These are phyloP conservation scores for Incumbomyces lentus DNA, from an alignment of 2,329 filamentous ascomycete species.

Conservation along the genomic window DNA sequence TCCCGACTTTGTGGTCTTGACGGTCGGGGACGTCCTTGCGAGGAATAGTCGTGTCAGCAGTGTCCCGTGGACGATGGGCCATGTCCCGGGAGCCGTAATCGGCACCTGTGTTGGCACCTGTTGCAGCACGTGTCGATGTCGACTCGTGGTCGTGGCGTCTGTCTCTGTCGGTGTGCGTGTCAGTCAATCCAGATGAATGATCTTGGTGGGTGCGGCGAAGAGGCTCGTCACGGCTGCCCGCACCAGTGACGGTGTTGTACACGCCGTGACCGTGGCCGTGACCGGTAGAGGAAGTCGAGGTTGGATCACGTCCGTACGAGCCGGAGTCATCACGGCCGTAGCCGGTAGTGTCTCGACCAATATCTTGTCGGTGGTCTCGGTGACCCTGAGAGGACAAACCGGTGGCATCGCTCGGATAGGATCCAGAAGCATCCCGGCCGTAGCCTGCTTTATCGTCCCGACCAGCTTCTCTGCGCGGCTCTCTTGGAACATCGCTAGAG, in stretches of 20 bases:
- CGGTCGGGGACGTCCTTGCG: no score
- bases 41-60: not conserved
- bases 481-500: no score
- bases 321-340: not conserved
- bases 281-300: not conserved
- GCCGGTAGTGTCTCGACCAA: not conserved
- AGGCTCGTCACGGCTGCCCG: not conserved
- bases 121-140: not conserved
- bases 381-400: not conserved
- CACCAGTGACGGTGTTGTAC: not conserved
- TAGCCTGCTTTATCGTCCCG: not conserved
- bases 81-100: not conserved
- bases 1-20: not conserved
- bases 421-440: no score
- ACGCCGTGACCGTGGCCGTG: not conserved
- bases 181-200: no score
- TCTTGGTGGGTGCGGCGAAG: not conserved
- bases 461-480: no score
- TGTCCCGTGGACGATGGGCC: not conserved
- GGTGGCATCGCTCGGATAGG: no score
- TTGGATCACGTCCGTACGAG: not conserved
- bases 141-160: not conserved
- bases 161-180: no score
- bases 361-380: not conserved
- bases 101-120: not conserved